Base-by-base conservation (phyloP, 1,284 basidiomycete genomes). In the Ganoderma lucidum region DNA sequence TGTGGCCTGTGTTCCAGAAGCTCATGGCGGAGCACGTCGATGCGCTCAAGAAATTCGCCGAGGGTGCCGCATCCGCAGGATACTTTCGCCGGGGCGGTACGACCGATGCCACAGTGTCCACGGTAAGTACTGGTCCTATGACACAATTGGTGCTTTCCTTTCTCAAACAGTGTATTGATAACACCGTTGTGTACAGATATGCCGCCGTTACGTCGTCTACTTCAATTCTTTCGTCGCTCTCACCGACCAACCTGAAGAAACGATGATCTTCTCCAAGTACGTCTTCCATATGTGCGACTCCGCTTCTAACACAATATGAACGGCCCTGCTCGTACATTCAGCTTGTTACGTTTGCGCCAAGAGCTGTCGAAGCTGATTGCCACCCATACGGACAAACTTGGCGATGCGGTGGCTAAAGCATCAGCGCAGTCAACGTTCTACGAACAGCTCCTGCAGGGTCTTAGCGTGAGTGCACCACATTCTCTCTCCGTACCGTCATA, bases 1-100 rank as follows among this genome's bases (percentile, higher is more conserved):
- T 98, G 84, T 98, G 96, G 95, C 96, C 96, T 0, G 83, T 93
- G 10, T 97, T 96, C 80, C 93, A 96, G 78, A 96, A 94, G 75
- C 87, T 88, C 44, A 93, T 97, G 90, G 88, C 92, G n/a, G 89
- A 91, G 28, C 90, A 97, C 73, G 83, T 93, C 56, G 94, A 96
- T 28, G 88, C 90, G 51, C 80, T 98, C 69, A 95, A 92, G 79
- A 93, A 90, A 77, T 81, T 96, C 19, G 93, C 92, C 1, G 95
- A 96, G 75, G 89, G 91, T 15, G 83, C 85, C 15, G 83, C 85
- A 2, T 81, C 82, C 30, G 83, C 85, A 2, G 87, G 91, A 28
- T 91, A 94, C 74, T 93, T 94, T 73, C 88, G 86, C 70, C 85
- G 88, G 62, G 83, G 87, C 2, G 81, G 85, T n/a, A 81, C 83